phyloP scores from a whole-genome alignment of 352 stramenopile genomes.

The Globisporangium orthogonon region DNA sequence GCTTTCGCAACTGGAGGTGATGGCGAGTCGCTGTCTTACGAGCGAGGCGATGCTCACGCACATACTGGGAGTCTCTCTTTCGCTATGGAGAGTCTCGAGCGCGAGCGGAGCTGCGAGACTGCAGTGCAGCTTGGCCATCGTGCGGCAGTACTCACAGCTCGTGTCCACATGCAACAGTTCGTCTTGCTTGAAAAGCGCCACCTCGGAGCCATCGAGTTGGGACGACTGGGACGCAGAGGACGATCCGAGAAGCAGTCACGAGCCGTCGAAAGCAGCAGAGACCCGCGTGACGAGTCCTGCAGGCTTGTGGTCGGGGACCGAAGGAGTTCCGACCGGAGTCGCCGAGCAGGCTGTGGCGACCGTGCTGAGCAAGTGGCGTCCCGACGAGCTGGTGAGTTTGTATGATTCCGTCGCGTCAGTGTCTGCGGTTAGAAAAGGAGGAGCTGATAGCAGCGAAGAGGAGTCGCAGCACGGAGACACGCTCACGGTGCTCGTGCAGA shows the following conservation, averaged over 20 bases:
- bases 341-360: neutral
- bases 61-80: neutral
- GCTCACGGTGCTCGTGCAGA: neutral
- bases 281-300: neutral
- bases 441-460: neutral
- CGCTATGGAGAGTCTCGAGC: neutral
- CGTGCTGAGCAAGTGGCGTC: neutral
- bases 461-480: neutral
- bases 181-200: too few relatives aligned
- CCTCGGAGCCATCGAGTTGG: conserved; percentile 13
- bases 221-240: conserved; percentile 37
- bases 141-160: conserved; percentile 1
- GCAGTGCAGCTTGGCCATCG: conserved; percentile 1
- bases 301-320: neutral
- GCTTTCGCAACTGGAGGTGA: conserved; percentile 4
- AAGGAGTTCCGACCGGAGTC: neutral
- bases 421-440: neutral
- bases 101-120: neutral
- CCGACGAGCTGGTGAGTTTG: neutral
- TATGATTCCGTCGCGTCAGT: neutral
- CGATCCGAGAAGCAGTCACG: neutral
- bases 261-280: neutral
- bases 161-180: neutral
- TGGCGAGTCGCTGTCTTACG: neutral
- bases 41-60: neutral